Percentiles rank a stretch among this genome's conserved stretches.
These are phyloP conservation scores for Pseudogymnoascus sp. DNA, from an alignment of 2,329 filamentous ascomycete species.

Conservation along the genomic window DNA sequence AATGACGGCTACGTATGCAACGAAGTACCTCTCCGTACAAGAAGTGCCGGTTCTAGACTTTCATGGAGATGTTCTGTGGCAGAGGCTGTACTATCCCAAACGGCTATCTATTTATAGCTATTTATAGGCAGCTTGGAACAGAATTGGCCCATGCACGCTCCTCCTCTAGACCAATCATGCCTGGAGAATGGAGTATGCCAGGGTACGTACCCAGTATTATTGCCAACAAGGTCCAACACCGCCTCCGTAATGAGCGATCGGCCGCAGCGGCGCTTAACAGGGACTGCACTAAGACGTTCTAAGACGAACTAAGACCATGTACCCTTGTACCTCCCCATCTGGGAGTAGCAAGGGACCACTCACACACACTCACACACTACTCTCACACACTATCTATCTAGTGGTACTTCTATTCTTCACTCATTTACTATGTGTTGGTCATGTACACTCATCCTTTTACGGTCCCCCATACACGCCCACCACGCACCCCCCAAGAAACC, in stretches of 20 bases:
- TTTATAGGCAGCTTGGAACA: background rate
- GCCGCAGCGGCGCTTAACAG: conserved; percentile 1
- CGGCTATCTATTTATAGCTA: conserved; percentile 8
- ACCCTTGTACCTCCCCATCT: background rate
- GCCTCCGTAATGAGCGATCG: background rate
- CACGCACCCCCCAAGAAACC: background rate
- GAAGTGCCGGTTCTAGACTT: background rate
- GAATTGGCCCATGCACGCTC: background rate
- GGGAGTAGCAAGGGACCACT: background rate
- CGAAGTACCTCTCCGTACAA: background rate
- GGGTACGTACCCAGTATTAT: background rate
- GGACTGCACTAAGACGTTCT: background rate
- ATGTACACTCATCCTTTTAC: background rate
- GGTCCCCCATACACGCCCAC: background rate
- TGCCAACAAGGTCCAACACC: background rate
- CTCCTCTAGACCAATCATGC: background rate
- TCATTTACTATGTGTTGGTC: background rate
- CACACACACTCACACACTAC: background rate
- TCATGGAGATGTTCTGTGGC: background rate
- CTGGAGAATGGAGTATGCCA: background rate
- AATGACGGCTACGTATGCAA: background rate
- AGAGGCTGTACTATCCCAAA: conserved; percentile 6
- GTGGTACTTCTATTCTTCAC: background rate
- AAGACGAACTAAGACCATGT: background rate
- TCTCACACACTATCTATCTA: background rate